Percentiles rank a stretch among this genome's conserved stretches.
phyloP scores from a whole-genome alignment of 495 filamentous ascomycete genomes.

The Aspergillus haitiensis region DNA sequence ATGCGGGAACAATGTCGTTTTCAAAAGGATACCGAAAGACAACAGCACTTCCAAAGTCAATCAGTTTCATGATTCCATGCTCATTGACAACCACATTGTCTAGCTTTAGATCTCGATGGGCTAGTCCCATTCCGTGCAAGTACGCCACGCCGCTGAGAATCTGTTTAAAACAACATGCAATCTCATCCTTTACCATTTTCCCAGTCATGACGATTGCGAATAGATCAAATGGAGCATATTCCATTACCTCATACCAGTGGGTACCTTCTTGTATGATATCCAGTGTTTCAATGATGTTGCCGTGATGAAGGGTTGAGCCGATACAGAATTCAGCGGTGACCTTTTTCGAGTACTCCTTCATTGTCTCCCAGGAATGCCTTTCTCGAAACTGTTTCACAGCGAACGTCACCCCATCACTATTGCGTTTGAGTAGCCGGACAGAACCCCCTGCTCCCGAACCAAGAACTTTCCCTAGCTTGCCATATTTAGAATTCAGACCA shows the following conservation, averaged over 20 bases:
- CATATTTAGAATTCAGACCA: conserved; percentile 86
- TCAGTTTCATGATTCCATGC: conserved; percentile 98
- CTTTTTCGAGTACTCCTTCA: conserved; percentile 97
- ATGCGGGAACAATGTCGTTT: conserved; percentile 80
- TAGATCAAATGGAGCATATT: conserved; percentile 95
- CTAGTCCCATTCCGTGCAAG: conserved; percentile 91
- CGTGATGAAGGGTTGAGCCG: conserved; percentile 93
- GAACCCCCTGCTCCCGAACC: conserved; percentile 95
- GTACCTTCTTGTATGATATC: conserved; percentile 95
- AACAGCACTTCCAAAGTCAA: conserved; percentile 97
- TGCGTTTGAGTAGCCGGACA: conserved; percentile 90
- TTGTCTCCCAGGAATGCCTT: conserved; percentile 87
- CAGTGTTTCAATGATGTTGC: conserved; percentile 97
- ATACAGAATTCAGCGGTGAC: conserved; percentile 99
- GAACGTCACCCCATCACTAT: conserved; percentile 86
- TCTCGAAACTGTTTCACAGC: conserved; percentile 97
- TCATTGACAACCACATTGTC: conserved; percentile 99
- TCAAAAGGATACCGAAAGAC: conserved; percentile 98
- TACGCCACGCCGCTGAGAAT: conserved; percentile 97
- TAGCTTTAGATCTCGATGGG: conserved; percentile 93
- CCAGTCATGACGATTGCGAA: conserved; percentile 99
- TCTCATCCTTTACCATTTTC: conserved; percentile 91
- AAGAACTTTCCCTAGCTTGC: conserved; percentile 89
- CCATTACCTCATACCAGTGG: conserved; percentile 99
- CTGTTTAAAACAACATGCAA: conserved; percentile 88